Evolutionary conservation across 2,329 filamentous ascomycete genomes (phyloP).

Genomic region (Neopestalotiopsis sp.): DNA sequence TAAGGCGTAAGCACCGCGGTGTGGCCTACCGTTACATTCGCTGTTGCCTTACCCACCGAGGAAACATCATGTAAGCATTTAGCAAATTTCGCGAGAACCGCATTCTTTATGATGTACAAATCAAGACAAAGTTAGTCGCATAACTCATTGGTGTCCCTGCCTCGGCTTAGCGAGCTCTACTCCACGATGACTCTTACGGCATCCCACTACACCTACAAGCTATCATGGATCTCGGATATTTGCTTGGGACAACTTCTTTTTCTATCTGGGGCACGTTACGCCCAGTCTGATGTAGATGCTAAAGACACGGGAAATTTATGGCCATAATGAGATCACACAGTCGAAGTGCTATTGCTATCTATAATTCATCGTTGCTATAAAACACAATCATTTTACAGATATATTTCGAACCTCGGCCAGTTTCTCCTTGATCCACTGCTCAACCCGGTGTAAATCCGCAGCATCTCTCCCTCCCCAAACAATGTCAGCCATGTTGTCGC

Average conservation of each 20-base stretch:
- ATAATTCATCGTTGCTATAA: neutral
- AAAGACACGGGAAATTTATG: too few relatives aligned
- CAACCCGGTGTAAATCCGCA: constrained; percentile 22
- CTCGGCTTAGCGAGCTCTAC: neutral
- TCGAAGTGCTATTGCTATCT: neutral
- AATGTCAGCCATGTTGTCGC: constrained; percentile 29
- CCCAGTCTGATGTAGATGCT: too few relatives aligned
- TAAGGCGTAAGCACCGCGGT: neutral
- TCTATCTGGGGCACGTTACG: too few relatives aligned
- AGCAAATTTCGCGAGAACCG: neutral
- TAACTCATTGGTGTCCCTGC: neutral
- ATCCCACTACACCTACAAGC: too few relatives aligned
- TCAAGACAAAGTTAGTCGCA: neutral
- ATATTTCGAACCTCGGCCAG: neutral
- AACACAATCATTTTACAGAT: neutral
- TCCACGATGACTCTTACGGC: too few relatives aligned
- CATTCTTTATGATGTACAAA: neutral
- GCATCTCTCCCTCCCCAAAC: constrained; percentile 28
- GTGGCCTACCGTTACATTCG: neutral
- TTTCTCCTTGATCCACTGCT: constrained; percentile 18
- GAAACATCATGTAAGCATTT: neutral
- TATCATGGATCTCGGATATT: too few relatives aligned
- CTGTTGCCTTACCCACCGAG: neutral
- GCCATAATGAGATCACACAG: too few relatives aligned
- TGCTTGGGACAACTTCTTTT: too few relatives aligned